Base-by-base conservation (phyloP, 371 early-diverging fungal genomes). In the Mortierella sp. region DNA sequence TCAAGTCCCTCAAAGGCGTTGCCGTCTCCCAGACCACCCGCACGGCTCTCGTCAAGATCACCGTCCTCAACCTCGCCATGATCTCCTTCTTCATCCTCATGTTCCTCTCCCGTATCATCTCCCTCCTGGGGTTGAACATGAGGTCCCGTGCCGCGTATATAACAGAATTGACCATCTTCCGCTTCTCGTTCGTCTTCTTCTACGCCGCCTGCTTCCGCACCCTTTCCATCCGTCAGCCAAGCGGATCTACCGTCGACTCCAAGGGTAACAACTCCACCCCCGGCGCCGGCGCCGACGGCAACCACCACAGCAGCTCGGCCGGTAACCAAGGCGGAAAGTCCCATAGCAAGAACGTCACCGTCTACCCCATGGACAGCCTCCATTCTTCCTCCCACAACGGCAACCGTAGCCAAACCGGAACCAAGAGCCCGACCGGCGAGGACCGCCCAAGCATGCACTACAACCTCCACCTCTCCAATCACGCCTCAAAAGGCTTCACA, bases 81-180 rank as follows among this genome's bases (percentile, higher is more conserved):
- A 79, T 86, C 55, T 86, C 86, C 27, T 86, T 86, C 77, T 86
- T 86, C 32, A 75, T 86, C 46, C 75, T 86, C 70, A 86, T 86
- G 86, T 72, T 86, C 24, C 80, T 86, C 48, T 86, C 86, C 1
- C 60, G 82, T 71, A 82, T 86, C 24, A 80, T 86, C 41, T 86
- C 86, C 2, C 48, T 86, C 29, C 6, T 86, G 75, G 86, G 86
- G 3, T 48, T 86, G 72, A 79, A 86, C 75, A 82, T 79, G 77
- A 79, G 58, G 56, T 70, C 44, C 60, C 74, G 77, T 2, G 76
- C 82, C 18, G 86, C 86, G 10, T 86, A 86, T 43, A 77, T 79
- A 24, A 76, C 75, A 4, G 82, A 86, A 55, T 51, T 86, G 58
- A 72, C 79, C 27, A 76, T 86, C 63, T 86, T 86, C 55, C 76